Evolutionary conservation across 208 protist genomes (phyloP).

Genomic region (Jaenimonas drosophilae): DNA sequence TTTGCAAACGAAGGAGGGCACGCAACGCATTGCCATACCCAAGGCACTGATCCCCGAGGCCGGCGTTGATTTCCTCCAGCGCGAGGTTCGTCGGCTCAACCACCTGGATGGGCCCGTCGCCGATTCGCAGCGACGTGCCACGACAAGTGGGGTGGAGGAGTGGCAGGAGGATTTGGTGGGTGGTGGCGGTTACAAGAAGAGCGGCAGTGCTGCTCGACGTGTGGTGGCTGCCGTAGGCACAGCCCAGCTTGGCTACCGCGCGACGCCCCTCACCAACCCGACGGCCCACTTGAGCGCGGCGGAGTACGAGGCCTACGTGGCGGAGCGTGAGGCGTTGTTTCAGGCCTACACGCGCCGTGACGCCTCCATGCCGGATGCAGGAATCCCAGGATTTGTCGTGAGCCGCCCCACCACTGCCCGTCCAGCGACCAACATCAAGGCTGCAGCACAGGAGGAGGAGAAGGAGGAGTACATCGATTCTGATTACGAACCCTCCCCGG

Average conservation of each 20-base stretch:
- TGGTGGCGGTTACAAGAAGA: neutral
- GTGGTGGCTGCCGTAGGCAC: slow-evolving; percentile 39
- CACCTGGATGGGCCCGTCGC: slow-evolving; percentile 5
- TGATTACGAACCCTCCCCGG: too few relatives aligned
- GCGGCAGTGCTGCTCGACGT: slow-evolving; percentile 6
- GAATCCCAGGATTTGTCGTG: neutral
- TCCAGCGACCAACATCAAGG: too few relatives aligned
- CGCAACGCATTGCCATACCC: slow-evolving; percentile 29
- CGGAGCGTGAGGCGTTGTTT: slow-evolving; percentile 58
- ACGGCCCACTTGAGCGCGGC: slow-evolving; percentile 14
- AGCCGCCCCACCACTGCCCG: too few relatives aligned
- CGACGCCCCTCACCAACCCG: slow-evolving; percentile 42
- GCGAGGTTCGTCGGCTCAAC: slow-evolving; percentile 22
- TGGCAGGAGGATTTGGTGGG: slow-evolving; percentile 18
- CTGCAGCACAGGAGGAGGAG: too few relatives aligned
- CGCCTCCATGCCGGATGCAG: too few relatives aligned
- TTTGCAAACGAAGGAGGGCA: slow-evolving; percentile 18
- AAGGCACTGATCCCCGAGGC: slow-evolving; percentile 29
- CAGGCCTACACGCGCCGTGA: slow-evolving; percentile 10
- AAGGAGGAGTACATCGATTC: too few relatives aligned
- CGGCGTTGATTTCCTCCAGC: slow-evolving; percentile 52
- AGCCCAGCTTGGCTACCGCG: slow-evolving; percentile 25
- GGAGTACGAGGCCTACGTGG: slow-evolving; percentile 39
- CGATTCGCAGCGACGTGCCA: neutral
- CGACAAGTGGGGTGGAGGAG: slow-evolving; percentile 14